Base-by-base conservation (phyloP, 202 grass and related monocot genomes). In the Musa balbisiana region DNA sequence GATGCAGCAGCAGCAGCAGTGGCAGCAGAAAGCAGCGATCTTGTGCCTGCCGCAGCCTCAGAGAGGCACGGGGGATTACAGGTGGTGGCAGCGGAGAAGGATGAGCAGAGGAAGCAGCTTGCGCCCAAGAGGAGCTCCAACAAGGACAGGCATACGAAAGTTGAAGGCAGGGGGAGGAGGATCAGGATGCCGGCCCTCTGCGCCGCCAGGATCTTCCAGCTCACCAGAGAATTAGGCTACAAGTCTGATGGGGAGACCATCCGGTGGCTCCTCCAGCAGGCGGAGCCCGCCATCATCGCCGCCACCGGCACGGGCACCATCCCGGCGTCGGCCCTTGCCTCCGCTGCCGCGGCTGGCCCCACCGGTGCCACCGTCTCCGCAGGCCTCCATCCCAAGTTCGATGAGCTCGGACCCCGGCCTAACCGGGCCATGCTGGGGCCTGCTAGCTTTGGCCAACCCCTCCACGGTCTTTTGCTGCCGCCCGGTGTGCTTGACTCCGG, bases 171-270 rank as follows among this genome's bases (percentile, higher is more conserved):
- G 13, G 75, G 75, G 49, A 20, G 75, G 15, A 50, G 75, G 59
- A 66, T 77, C 49, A 43, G 75, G 43, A 77, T 77, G 75, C 62
- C 75, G 20, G 75, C 62, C 19, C 62, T 77, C 21, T 77, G 75
- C 62, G 75, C 75, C 22, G 75, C 75, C 0, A 64, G 75, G 20
- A 77, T 77, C 33, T 77, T 77, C 60, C 75, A 77, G 75, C 62
- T 77, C 2, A 77, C 75, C 21, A 50, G 75, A 12, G 75, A 77
- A 24, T 51, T 77, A 14, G 75, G 75, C 55, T 62, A 77, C 62
- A 77, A 67, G 62, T 77, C 75, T 13, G 75, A 77, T 10, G 75
- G 75, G 20, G 75, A 77, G 75, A 77, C 75, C 14, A 77, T 77
- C 60, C 75, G 66, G 50, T 77, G 75, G 75, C 75, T 77, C 19